A percentile compares a stretch with the other conserved stretches of the same genome.
Conservation (phyloP, 148 eudicot genomes). For the Gaultheria prostrata region DNA sequence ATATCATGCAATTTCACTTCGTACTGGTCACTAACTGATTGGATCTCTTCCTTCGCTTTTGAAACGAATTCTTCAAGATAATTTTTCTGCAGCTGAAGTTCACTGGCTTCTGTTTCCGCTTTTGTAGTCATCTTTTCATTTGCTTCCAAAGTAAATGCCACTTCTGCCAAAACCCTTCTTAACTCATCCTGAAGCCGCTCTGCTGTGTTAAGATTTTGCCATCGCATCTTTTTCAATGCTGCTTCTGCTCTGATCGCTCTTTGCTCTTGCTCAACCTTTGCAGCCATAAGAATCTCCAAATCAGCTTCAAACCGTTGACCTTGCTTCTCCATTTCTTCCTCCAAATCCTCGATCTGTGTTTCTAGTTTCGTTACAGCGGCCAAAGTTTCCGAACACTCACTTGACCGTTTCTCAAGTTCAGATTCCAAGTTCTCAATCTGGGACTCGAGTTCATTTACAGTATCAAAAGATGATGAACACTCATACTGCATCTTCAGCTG, state of each 20-base stretch:
- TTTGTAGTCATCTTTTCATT: conserved; percentile 71
- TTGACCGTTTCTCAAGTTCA: conserved; percentile 46
- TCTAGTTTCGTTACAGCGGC: conserved; percentile 58
- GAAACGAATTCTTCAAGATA: conserved; percentile 56
- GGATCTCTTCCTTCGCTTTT: conserved; percentile 52
- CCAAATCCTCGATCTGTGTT: conserved; percentile 48
- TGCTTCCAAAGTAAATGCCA: conserved; percentile 70
- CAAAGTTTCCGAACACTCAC: conserved; percentile 46
- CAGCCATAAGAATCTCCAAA: conserved; percentile 56
- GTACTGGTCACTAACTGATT: conserved; percentile 43
- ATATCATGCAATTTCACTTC: conserved; percentile 53
- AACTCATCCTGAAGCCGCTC: conserved; percentile 84
- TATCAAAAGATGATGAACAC: conserved; percentile 60
- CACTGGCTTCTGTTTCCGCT: conserved; percentile 67
- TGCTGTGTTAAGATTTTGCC: conserved; percentile 76
- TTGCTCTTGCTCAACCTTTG: conserved; percentile 83
- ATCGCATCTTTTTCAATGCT: conserved; percentile 51
- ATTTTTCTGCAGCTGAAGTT: conserved; percentile 56
- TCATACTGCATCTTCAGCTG: conserved; percentile 86
- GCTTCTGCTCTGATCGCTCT: conserved; percentile 88
- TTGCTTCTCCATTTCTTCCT: conserved; percentile 70
- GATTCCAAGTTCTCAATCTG: conserved; percentile 54
- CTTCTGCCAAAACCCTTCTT: conserved; percentile 58
- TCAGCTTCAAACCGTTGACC: conserved; percentile 72
- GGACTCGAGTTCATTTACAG: conserved; percentile 51